phyloP scores from a whole-genome alignment of 352 stramenopile species.

The Achlya hypogyna region DNA sequence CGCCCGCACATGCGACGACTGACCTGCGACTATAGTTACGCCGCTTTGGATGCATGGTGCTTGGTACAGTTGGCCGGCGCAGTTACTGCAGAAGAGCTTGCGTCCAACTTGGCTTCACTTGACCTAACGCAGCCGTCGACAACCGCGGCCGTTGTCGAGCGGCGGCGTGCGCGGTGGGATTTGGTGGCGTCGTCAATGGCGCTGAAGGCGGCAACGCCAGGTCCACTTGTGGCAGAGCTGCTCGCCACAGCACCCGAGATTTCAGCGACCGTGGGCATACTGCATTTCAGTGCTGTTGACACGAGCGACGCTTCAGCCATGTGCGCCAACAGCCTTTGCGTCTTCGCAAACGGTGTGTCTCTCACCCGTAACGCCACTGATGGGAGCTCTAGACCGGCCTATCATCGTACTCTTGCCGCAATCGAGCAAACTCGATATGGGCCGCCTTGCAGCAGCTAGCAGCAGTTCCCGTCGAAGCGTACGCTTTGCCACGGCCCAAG shows the following conservation, averaged over 20 bases:
- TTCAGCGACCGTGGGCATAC: background rate
- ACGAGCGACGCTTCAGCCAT: background rate
- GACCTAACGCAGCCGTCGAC: no score
- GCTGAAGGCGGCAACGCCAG: no score
- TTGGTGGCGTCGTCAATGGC: no score
- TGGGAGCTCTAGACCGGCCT: background rate
- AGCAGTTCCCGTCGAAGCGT: background rate
- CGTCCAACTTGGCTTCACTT: no score
- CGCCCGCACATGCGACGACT: no score
- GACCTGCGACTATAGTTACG: background rate
- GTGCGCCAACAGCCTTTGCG: background rate
- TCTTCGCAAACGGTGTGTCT: background rate
- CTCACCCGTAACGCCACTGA: background rate
- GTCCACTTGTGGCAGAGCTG: no score
- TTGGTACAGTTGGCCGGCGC: background rate
- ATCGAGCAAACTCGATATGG: constrained; percentile 1
- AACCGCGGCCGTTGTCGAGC: no score
- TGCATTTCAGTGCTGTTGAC: background rate
- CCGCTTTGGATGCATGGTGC: constrained; percentile 8
- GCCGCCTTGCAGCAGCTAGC: background rate
- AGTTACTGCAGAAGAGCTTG: no score
- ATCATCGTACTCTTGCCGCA: constrained; percentile 2
- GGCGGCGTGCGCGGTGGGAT: no score
- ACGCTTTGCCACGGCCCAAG: background rate
- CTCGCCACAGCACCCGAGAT: no score